These are phyloP conservation scores for Groenewaldozyma sp. DNA, from an alignment of 1,139 yeast species.

Conservation along the genomic window DNA sequence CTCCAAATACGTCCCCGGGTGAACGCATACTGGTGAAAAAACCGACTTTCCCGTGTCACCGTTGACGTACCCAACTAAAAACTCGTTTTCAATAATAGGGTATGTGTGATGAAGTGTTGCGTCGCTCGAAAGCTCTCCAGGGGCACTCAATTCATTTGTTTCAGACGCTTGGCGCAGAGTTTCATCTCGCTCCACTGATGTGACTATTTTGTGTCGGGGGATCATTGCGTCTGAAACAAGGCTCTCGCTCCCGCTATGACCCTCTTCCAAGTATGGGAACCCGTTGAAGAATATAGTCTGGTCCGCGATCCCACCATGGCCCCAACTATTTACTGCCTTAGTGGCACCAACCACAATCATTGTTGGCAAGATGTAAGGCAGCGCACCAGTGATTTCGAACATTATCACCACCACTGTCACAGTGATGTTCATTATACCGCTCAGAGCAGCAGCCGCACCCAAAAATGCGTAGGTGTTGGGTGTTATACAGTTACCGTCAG, in stretches of 20 bases:
- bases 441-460: slow-evolving; percentile 93
- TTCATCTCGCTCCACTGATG: slow-evolving; percentile 16
- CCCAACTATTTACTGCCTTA: slow-evolving; percentile 62
- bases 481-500: slow-evolving; percentile 52
- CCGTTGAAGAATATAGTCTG: slow-evolving; percentile 89
- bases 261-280: slow-evolving; percentile 75
- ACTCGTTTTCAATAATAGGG: slow-evolving; percentile 22
- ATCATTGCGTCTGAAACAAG: slow-evolving; percentile 64
- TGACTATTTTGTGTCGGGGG: slow-evolving; percentile 33
- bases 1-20: slow-evolving; percentile 48
- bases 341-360: slow-evolving; percentile 96
- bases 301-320: slow-evolving; percentile 86
- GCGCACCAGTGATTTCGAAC: slow-evolving; percentile 96
- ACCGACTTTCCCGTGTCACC: slow-evolving; percentile 26
- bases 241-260: slow-evolving; percentile 49
- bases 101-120: slow-evolving; percentile 37
- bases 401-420: slow-evolving; percentile 93
- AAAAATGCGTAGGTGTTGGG: slow-evolving; percentile 94
- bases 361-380: slow-evolving; percentile 83
- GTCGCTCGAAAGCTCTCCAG: slow-evolving; percentile 5
- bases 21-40: slow-evolving; percentile 54
- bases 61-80: slow-evolving; percentile 29
- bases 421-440: slow-evolving; percentile 90
- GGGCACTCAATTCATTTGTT: slow-evolving; percentile 21
- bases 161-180: slow-evolving; percentile 35